These are phyloP conservation scores for Orbilia oligospora DNA, from an alignment of 2,329 filamentous ascomycete species.

Conservation along the genomic window DNA sequence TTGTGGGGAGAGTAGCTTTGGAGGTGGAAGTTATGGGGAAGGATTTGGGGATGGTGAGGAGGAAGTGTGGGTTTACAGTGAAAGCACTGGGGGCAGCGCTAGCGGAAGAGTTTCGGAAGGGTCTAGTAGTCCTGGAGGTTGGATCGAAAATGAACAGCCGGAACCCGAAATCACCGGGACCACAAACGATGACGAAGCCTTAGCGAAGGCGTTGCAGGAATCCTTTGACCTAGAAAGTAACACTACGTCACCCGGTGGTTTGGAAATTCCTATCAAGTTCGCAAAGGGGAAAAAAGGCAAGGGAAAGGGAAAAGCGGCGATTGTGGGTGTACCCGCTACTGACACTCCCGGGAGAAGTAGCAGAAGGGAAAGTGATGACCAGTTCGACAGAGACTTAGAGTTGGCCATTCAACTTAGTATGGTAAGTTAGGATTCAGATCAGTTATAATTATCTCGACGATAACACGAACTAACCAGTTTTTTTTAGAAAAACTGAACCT, in stretches of 20 bases:
- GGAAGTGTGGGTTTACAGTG: conserved; percentile 50
- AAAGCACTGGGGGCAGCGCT: conserved; percentile 30
- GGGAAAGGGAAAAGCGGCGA: conserved; percentile 65
- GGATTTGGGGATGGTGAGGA: conserved; percentile 37
- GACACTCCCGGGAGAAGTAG: neutral
- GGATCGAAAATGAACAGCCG: conserved; percentile 1
- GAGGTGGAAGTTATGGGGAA: conserved; percentile 61
- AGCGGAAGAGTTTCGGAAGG: conserved; percentile 19
- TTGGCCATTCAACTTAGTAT: conserved; percentile 75
- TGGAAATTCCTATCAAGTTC: conserved; percentile 71
- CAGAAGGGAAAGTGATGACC: conserved; percentile 63
- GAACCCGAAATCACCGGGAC: conserved; percentile 5
- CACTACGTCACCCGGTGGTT: conserved; percentile 69
- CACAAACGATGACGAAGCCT: conserved; percentile 46
- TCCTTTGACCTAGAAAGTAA: conserved; percentile 67
- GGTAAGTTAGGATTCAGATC: conserved; percentile 67
- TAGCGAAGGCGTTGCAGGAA: conserved; percentile 52
- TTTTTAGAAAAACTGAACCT: neutral
- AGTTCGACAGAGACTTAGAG: conserved; percentile 73
- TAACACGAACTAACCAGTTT: neutral
- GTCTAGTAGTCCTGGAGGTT: conserved; percentile 15
- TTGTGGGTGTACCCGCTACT: conserved; percentile 16
- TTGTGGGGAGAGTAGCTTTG: conserved; percentile 64
- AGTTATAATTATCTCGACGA: conserved; percentile 64
- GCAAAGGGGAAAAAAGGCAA: conserved; percentile 69